Evolutionary conservation across 306 rosid genomes (phyloP).

Genomic region (Cucumis hystrix): DNA sequence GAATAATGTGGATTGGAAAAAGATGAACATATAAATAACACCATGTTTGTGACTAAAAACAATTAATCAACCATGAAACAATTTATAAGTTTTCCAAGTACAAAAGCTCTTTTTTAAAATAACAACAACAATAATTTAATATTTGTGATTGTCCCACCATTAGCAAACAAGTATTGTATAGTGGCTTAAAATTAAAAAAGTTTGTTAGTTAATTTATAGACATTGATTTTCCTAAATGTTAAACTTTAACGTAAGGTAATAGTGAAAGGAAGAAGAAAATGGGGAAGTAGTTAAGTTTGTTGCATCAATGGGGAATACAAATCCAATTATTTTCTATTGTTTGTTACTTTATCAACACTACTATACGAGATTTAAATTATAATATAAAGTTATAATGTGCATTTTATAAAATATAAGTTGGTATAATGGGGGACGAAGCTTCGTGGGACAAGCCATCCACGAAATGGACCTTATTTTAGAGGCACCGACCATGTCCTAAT

Average conservation of each 20-base stretch:
- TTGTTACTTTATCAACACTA: not conserved
- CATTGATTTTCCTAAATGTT: not conserved
- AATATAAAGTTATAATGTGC: not conserved
- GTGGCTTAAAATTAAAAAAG: not conserved
- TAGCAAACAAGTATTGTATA: not conserved
- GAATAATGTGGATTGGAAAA: not conserved
- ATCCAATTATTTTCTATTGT: not conserved
- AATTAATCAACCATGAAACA: not conserved
- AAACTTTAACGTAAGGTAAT: not conserved
- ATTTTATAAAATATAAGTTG: not conserved
- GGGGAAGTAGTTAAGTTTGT: not conserved
- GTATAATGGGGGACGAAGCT: not conserved
- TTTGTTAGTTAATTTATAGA: not conserved
- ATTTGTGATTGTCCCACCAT: not conserved
- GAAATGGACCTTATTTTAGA: not conserved
- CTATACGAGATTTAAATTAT: not conserved
- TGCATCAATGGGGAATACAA: not conserved
- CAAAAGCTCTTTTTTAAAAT: not conserved
- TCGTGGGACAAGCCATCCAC: slow-evolving; percentile 1
- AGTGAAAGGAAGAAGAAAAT: not conserved
- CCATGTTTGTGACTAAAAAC: not conserved
- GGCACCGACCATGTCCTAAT: slow-evolving; percentile 7
- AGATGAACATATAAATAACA: not conserved
- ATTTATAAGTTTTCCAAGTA: not conserved
- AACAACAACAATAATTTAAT: not conserved